A percentile compares a stretch with the other conserved stretches of the same genome.
Conservation (phyloP, 2,329 filamentous ascomycete species). For the Colletotrichum tofieldiae region DNA sequence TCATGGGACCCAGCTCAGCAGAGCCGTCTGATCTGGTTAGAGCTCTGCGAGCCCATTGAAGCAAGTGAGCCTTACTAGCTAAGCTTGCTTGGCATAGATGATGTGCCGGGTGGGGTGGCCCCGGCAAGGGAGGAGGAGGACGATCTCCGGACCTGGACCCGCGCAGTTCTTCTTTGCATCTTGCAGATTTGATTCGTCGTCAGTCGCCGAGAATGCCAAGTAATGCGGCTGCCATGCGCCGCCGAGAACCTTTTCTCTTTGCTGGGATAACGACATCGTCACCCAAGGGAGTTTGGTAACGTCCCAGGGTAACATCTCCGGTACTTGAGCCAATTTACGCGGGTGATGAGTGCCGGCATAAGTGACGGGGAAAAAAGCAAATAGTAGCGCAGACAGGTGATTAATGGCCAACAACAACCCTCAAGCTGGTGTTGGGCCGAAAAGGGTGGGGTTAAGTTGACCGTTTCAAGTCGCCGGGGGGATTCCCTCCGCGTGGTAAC, state of each 20-base stretch:
- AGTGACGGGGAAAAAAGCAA: background rate
- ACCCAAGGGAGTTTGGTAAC: background rate
- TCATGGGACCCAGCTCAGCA: background rate
- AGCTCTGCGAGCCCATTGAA: background rate
- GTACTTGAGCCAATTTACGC: constrained; percentile 25
- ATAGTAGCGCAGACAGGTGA: background rate
- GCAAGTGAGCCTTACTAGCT: background rate
- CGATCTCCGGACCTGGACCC: constrained; percentile 24
- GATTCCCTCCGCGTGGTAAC: constrained; percentile 33
- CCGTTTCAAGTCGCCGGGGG: constrained; percentile 36
- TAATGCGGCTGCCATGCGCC: constrained; percentile 11
- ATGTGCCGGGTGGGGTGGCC: constrained; percentile 35
- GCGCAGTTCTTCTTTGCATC: background rate
- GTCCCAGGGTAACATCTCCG: constrained; percentile 1
- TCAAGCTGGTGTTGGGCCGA: constrained; percentile 22
- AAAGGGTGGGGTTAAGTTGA: constrained; percentile 18
- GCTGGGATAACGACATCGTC: background rate
- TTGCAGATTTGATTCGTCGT: constrained; percentile 18
- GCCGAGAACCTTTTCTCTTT: background rate
- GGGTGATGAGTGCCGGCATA: constrained; percentile 5
- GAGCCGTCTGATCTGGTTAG: background rate
- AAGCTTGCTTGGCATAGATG: constrained; percentile 34
- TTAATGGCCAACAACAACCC: background rate
- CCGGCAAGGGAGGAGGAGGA: background rate
- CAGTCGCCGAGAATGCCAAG: constrained; percentile 7